These are phyloP conservation scores for Brettanomyces naardenensis DNA, from an alignment of 805 yeast genomes.

Conservation along the genomic window DNA sequence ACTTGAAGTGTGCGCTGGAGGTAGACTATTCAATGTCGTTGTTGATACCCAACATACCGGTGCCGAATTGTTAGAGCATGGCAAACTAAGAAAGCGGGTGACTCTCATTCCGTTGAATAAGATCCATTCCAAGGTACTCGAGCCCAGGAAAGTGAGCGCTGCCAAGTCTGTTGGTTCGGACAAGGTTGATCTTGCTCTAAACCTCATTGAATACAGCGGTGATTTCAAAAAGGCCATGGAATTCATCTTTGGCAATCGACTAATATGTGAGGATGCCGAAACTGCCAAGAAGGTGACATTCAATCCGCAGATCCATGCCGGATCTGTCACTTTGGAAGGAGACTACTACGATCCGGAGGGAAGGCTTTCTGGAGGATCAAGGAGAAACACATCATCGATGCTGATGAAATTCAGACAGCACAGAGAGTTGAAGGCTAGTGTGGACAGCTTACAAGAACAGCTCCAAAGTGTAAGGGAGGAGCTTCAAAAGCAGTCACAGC, in stretches of 20 bases:
- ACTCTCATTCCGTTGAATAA: slow-evolving; percentile 91
- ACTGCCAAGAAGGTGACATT: slow-evolving; percentile 87
- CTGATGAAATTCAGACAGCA: slow-evolving; percentile 60
- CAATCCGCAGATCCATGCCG: slow-evolving; percentile 68
- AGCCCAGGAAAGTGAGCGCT: slow-evolving; percentile 40
- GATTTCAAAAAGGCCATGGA: slow-evolving; percentile 80
- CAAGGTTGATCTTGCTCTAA: slow-evolving; percentile 82
- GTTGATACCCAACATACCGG: slow-evolving; percentile 86
- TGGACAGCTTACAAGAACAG: slow-evolving; percentile 32
- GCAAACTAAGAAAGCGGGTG: slow-evolving; percentile 71
- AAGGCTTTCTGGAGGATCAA: slow-evolving; percentile 90
- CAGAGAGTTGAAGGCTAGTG: slow-evolving; percentile 33
- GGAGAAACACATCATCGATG: slow-evolving; percentile 50
- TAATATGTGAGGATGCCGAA: slow-evolving; percentile 79
- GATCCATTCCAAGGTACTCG: slow-evolving; percentile 54
- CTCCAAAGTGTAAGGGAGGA: slow-evolving; percentile 32
- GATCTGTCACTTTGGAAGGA: slow-evolving; percentile 86
- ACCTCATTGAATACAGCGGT: slow-evolving; percentile 65
- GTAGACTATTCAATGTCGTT: slow-evolving; percentile 78
- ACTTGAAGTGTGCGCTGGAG: slow-evolving; percentile 91
- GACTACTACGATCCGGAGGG: slow-evolving; percentile 96
- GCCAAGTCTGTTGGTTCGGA: slow-evolving; percentile 79
- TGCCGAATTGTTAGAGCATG: slow-evolving; percentile 70
- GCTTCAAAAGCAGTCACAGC: slow-evolving; percentile 32
- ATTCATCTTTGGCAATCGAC: slow-evolving; percentile 83